Evolutionary conservation across 768 basidiomycete genomes (phyloP), one percentile per base, ranked within the genome.

Genomic region (Flagelloscypha sp.): DNA sequence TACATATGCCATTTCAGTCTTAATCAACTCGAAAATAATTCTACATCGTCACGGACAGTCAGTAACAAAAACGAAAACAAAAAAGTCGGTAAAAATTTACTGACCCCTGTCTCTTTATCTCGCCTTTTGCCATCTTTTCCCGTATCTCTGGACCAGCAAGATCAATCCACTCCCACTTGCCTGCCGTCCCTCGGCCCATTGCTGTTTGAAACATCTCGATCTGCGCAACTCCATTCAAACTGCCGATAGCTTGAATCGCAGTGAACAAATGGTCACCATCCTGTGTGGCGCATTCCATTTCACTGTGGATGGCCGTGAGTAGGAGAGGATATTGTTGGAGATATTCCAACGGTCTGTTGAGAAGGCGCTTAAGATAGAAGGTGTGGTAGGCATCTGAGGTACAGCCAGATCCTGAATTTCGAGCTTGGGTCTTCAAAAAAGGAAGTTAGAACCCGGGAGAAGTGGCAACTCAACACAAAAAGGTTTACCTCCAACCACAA

Each of bases 1-100:
- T 16, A 81, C 79, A 45, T 80, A 81, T 30, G 68, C 68, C 78
- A 81, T 81, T 52, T 81, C 79, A 36, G 74, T 74, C 50, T 80
- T 74, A 48, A 81, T 81, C 29, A 81, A 54, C 56, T 81, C 79
- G 46, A 79, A 81, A 33, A 81, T 79, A 47, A 77, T 71, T 33
- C 76, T 79, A 39, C 24, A 31, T 39, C 24, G 29, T 29, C n/a
- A n/a, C 38, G 12, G 28, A 40, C 11, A 19, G 22, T 41, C 38
- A 13, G 38, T 20, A n/a, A 15, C n/a, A n/a, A n/a, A 9, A 13
- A 22, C 13, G 27, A 27, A 28, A 31, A 24, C 15, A 11, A 13
- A 6, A 15, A 19, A 24, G 30, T 12, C 19, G n/a, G n/a, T 30
- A 13, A 35, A 6, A 15, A 21, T 15, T 2, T 11, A 46, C 74